A percentile compares a stretch with the other conserved stretches of the same genome.
These are phyloP conservation scores for Leishmania arabica DNA, from an alignment of 208 protist species.

Conservation along the genomic window DNA sequence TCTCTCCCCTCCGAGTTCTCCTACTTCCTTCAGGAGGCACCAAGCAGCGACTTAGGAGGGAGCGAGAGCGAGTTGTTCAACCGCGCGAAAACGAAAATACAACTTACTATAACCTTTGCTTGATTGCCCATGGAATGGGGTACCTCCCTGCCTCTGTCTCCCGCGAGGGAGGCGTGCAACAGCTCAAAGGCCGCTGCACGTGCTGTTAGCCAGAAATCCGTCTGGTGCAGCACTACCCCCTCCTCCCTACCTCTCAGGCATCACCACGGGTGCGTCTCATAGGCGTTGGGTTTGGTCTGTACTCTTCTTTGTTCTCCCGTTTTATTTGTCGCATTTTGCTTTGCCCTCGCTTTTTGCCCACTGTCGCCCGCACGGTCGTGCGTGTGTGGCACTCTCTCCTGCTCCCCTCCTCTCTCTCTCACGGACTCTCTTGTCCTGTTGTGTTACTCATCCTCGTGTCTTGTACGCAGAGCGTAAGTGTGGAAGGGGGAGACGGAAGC, in stretches of 20 bases:
- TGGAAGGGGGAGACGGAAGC: no score
- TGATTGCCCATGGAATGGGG: background rate
- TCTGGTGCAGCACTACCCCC: background rate
- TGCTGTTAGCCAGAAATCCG: background rate
- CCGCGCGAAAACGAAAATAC: background rate
- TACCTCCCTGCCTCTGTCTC: background rate
- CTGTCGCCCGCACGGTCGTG: background rate
- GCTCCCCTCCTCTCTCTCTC: background rate
- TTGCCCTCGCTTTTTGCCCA: background rate
- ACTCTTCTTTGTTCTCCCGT: background rate
- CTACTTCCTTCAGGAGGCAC: background rate
- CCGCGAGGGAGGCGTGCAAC: background rate
- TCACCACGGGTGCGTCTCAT: background rate
- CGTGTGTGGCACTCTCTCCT: no score
- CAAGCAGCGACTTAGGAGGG: background rate
- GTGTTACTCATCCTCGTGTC: background rate
- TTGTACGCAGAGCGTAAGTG: background rate
- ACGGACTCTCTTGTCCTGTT: background rate
- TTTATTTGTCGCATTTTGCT: background rate
- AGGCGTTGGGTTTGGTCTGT: background rate
- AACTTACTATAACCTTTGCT: background rate
- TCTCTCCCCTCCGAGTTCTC: background rate
- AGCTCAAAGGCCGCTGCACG: background rate
- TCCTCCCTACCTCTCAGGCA: background rate
- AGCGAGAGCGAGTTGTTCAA: background rate